A percentile compares a stretch with the other conserved stretches of the same genome.
These are phyloP conservation scores for Cordyceps pruinosa DNA, from an alignment of 2,329 filamentous ascomycete genomes.

Conservation along the genomic window DNA sequence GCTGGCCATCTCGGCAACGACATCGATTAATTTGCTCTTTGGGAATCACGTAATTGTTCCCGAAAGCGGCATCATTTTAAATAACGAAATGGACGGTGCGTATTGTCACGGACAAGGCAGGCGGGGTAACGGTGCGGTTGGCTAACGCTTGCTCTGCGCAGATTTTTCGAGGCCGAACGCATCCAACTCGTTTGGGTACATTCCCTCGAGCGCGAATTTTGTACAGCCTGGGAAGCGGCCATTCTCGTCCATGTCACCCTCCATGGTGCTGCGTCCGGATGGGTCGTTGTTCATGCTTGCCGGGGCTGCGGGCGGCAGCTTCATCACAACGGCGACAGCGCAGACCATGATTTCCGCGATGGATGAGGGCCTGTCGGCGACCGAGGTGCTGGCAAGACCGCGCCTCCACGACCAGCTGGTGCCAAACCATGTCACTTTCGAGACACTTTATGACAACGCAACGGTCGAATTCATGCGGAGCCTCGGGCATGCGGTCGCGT, in stretches of 20 bases:
- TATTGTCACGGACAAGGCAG: neutral
- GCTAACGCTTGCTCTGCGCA: neutral
- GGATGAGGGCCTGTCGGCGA: conserved; percentile 54
- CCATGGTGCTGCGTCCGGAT: conserved; percentile 60
- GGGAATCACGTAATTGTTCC: conserved; percentile 69
- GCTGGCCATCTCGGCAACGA: conserved; percentile 68
- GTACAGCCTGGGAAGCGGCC: conserved; percentile 71
- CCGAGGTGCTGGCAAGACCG: conserved; percentile 59
- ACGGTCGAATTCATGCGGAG: conserved; percentile 60
- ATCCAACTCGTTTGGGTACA: conserved; percentile 68
- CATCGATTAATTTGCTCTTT: conserved; percentile 75
- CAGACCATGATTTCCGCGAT: conserved; percentile 71
- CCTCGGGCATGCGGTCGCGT: conserved; percentile 68
- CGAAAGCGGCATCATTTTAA: conserved; percentile 73
- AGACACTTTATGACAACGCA: conserved; percentile 63
- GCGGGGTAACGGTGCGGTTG: neutral
- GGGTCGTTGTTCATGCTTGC: conserved; percentile 63
- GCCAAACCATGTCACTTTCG: conserved; percentile 61
- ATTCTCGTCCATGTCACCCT: conserved; percentile 67
- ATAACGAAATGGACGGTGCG: conserved; percentile 48
- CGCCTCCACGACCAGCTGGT: conserved; percentile 77
- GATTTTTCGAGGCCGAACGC: conserved; percentile 64
- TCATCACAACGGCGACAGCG: conserved; percentile 76
- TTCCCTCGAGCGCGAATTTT: conserved; percentile 69
- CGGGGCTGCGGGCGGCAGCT: conserved; percentile 73